Percentiles rank a stretch among this genome's conserved stretches.
Evolutionary conservation across 2,329 filamentous ascomycete species (phyloP).

Genomic region (Stromatinia cepivora): DNA sequence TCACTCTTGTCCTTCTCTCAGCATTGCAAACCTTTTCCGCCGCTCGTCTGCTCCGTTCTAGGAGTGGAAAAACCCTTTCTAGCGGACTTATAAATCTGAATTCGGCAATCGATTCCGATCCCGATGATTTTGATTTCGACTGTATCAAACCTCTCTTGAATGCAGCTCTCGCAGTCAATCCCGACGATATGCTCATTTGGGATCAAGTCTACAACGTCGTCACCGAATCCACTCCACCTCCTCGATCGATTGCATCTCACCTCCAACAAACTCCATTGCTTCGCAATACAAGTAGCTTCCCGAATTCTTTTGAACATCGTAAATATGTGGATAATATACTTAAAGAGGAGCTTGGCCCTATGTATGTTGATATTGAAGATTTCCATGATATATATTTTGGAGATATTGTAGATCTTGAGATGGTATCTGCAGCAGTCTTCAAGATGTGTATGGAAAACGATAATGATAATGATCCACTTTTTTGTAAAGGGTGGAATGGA

Average conservation of each 20-base stretch:
- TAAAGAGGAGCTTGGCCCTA: slow-evolving; percentile 33
- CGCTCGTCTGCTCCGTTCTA: too few relatives aligned
- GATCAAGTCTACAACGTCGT: slow-evolving; percentile 8
- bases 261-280: background rate
- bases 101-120: background rate
- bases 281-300: slow-evolving; percentile 24
- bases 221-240: slow-evolving; percentile 27
- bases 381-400: slow-evolving; percentile 25
- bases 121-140: slow-evolving; percentile 18
- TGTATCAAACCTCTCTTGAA: slow-evolving; percentile 27
- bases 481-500: background rate
- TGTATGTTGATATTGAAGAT: slow-evolving; percentile 27
- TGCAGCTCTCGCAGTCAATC: slow-evolving; percentile 27
- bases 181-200: slow-evolving; percentile 26
- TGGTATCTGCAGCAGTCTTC: background rate
- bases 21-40: too few relatives aligned
- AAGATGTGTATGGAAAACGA: background rate
- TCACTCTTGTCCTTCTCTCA: too few relatives aligned
- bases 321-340: slow-evolving; percentile 22
- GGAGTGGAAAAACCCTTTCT: too few relatives aligned
- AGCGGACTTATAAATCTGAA: too few relatives aligned
- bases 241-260: slow-evolving; percentile 16
- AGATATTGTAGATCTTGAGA: background rate
- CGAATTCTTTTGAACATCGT: slow-evolving; percentile 24
- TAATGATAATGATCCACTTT: background rate